These are phyloP conservation scores for Helicocarpus griseus DNA, from an alignment of 2,329 filamentous ascomycete species.

Conservation along the genomic window DNA sequence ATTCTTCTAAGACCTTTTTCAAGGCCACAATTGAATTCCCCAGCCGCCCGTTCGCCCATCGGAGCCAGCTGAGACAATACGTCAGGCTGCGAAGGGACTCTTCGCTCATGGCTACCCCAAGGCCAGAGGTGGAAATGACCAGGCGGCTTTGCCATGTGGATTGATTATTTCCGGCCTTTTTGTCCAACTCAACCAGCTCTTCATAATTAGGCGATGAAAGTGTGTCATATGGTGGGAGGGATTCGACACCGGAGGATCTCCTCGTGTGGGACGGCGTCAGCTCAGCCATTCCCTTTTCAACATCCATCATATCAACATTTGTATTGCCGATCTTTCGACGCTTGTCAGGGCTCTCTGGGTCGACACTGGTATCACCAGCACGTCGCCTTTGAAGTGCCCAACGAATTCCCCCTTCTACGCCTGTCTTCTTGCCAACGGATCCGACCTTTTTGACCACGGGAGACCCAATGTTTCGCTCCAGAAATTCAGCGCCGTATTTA, in stretches of 20 bases:
- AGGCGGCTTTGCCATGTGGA: slow-evolving; percentile 68
- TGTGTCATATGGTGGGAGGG: slow-evolving; percentile 75
- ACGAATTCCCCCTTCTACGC: slow-evolving; percentile 75
- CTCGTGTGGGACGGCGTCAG: slow-evolving; percentile 27
- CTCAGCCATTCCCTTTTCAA: slow-evolving; percentile 34
- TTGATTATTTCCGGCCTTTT: slow-evolving; percentile 14
- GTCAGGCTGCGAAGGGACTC: slow-evolving; percentile 76
- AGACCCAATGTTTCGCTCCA: slow-evolving; percentile 73
- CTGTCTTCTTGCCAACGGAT: slow-evolving; percentile 71
- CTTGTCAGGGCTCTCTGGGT: not conserved
- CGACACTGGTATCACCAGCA: slow-evolving; percentile 12
- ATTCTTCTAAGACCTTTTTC: slow-evolving; percentile 68
- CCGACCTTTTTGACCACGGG: slow-evolving; percentile 81
- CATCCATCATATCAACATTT: slow-evolving; percentile 41
- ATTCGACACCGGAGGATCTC: slow-evolving; percentile 59
- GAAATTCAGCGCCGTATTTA: slow-evolving; percentile 79
- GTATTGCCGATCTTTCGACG: slow-evolving; percentile 11
- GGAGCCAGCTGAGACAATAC: slow-evolving; percentile 71
- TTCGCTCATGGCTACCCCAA: slow-evolving; percentile 85
- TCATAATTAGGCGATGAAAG: slow-evolving; percentile 65
- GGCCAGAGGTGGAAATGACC: slow-evolving; percentile 80
- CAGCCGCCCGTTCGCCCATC: slow-evolving; percentile 73
- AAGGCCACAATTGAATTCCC: slow-evolving; percentile 64
- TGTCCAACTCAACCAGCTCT: slow-evolving; percentile 41
- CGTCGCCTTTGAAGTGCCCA: slow-evolving; percentile 58